These are phyloP conservation scores for Melaleuca alternifolia DNA, from an alignment of 345 rosid species.

Conservation along the genomic window DNA sequence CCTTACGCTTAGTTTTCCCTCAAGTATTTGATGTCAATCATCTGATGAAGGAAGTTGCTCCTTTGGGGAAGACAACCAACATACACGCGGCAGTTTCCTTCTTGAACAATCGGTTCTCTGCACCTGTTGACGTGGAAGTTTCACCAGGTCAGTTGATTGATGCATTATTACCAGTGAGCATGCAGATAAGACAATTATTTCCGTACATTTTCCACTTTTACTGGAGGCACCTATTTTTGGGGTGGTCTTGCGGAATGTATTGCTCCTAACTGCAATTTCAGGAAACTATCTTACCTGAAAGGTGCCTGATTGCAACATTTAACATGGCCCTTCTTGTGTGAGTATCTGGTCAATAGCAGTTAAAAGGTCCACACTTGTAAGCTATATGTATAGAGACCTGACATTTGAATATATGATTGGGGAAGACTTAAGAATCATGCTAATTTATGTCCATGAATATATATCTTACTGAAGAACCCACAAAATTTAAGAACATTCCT, in stretches of 20 bases:
- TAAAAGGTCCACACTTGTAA: not conserved
- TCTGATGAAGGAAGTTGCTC: conserved; percentile 50
- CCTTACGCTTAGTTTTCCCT: conserved; percentile 47
- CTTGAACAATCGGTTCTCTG: conserved; percentile 44
- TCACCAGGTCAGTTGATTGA: conserved; percentile 44
- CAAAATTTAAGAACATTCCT: not conserved
- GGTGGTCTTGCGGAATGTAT: not conserved
- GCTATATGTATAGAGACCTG: not conserved
- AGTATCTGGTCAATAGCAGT: not conserved
- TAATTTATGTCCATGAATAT: not conserved
- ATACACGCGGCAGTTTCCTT: conserved; percentile 39
- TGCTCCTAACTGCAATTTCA: not conserved
- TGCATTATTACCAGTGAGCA: not conserved
- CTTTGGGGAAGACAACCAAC: conserved; percentile 30
- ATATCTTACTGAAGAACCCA: not conserved
- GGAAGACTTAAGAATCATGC: not conserved
- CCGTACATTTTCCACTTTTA: not conserved
- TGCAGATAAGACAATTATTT: not conserved
- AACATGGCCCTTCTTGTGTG: not conserved
- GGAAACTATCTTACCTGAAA: not conserved
- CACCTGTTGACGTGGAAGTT: conserved; percentile 57
- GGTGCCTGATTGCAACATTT: not conserved
- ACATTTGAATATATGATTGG: not conserved
- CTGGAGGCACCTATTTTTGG: not conserved
- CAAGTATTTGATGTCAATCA: conserved; percentile 58